Evolutionary conservation across 2,329 filamentous ascomycete species (phyloP).

Genomic region (Colletotrichum lentis): DNA sequence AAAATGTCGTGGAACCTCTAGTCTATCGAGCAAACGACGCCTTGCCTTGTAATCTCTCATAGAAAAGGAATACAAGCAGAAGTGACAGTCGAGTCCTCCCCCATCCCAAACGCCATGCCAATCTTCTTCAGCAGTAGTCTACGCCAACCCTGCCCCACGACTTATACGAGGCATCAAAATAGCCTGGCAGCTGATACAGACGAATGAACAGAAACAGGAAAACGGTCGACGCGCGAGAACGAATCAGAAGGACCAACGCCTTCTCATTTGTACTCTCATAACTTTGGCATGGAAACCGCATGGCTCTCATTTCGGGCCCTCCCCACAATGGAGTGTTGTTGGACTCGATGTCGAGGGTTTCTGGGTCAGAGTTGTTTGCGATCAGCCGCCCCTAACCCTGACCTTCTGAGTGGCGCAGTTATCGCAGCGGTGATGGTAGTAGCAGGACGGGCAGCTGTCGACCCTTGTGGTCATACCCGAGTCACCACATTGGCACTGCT

Average conservation of each 20-base stretch:
- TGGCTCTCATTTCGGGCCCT: not conserved
- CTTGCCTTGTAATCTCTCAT: not conserved
- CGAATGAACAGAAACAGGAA: not conserved
- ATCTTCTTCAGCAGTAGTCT: not conserved
- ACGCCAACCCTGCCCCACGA: not conserved
- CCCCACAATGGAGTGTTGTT: not conserved
- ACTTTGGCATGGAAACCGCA: not conserved
- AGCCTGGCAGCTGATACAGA: not conserved
- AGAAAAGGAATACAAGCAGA: not conserved
- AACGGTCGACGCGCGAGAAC: not conserved
- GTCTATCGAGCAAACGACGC: conserved; percentile 5
- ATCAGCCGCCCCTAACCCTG: not conserved
- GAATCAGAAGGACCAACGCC: not conserved
- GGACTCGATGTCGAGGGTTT: not conserved
- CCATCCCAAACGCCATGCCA: not conserved
- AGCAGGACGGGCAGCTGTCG: conserved; percentile 6
- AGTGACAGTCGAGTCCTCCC: not conserved
- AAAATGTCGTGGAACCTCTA: conserved; percentile 1
- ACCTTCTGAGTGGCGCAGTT: not conserved
- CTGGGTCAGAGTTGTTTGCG: not conserved
- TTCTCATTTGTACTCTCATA: not conserved
- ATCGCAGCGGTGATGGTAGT: conserved; percentile 4
- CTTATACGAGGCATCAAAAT: not conserved
- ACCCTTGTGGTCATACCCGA: conserved; percentile 26
- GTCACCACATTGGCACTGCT: conserved; percentile 30